Base-by-base conservation (phyloP, 2,329 filamentous ascomycete species). In the Myriangium duriaei region DNA sequence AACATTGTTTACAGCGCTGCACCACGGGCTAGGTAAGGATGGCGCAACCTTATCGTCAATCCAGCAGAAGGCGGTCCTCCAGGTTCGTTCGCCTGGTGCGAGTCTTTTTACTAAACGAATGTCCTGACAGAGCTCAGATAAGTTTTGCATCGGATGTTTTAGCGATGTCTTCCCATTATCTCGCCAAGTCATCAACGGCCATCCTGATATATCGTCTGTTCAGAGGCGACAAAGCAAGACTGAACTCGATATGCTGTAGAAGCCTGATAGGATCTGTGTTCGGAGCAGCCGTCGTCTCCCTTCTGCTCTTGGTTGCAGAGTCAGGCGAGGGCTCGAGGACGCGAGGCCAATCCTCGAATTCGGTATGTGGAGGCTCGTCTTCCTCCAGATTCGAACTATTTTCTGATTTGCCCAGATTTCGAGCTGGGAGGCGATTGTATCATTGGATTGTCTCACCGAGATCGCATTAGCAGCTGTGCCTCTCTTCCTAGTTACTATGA, bases 171-270 rank as follows among this genome's bases (percentile, higher is more conserved):
- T 34, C 37, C 3, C 39, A 41, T 11, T 41, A 39, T 13, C 29
- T 44, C 15, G 42, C 42, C 2, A 44, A 44, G 17, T 6, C 39
- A 9, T 42, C 42, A 3, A 29, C 42, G 26, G 37, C 32, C 12
- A 30, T 41, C 9, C 41, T 44, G 21, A 40, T 40, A 13, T 36
- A 39, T 11, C 31, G 42, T 11, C 18, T 42, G 30, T 44, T 44
- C 16, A 14, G 21, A 26, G 21, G 30, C n/a, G 37, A 37, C 3
- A 34, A 44, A 13, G 34, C 33, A 26, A 12, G 26, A 10, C 26
- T 33, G 37, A 41, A 41, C 21, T 17, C 16, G 11, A 7, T 34
- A 5, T 32, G 30, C 14, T 41, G 39, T 35, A 36, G 36, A 5
- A 9, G 12, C 2, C 19, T 44, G 11, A 11, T 34, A 3, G 39